A percentile compares a stretch with the other conserved stretches of the same genome.
Conservation (phyloP, 805 yeast species). For the Ogataea parapolymorpha region DNA sequence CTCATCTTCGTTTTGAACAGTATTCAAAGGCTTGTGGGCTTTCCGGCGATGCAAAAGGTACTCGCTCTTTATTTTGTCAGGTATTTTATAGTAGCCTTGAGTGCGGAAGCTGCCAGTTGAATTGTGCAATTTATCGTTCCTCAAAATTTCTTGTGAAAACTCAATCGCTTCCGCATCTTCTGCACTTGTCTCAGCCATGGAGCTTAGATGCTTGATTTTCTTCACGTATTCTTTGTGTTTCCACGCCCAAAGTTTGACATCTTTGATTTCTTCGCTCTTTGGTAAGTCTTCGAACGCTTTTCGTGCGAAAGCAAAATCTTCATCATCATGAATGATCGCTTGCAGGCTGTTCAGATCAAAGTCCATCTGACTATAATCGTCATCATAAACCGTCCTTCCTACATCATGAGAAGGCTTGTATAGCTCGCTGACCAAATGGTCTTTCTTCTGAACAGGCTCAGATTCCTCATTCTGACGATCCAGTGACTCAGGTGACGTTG, state of each 20-base stretch:
- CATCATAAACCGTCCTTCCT: slow-evolving; percentile 56
- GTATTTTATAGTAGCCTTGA: slow-evolving; percentile 69
- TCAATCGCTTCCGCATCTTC: slow-evolving; percentile 28
- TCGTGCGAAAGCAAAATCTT: slow-evolving; percentile 59
- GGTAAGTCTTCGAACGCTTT: slow-evolving; percentile 36
- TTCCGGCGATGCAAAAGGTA: slow-evolving; percentile 82
- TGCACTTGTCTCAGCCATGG: slow-evolving; percentile 21
- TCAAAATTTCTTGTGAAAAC: slow-evolving; percentile 28
- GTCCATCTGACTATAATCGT: slow-evolving; percentile 37
- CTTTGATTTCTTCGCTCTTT: slow-evolving; percentile 25
- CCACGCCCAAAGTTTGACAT: slow-evolving; percentile 67
- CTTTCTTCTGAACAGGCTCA: slow-evolving; percentile 15
- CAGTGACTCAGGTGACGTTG: slow-evolving; percentile 25
- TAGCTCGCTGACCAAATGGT: slow-evolving; percentile 22
- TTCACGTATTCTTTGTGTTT: slow-evolving; percentile 38
- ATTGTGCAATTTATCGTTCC: slow-evolving; percentile 35
- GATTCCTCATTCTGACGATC: slow-evolving; percentile 27
- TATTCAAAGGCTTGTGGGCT: slow-evolving; percentile 64
- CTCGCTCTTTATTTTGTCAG: slow-evolving; percentile 67
- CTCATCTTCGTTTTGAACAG: slow-evolving; percentile 61
- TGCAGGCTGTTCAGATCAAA: slow-evolving; percentile 51
- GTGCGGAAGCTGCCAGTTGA: slow-evolving; percentile 63
- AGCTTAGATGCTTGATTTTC: slow-evolving; percentile 12
- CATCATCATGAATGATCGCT: slow-evolving; percentile 61
- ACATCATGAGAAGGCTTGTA: slow-evolving; percentile 50